Evolutionary conservation across 1,139 yeast species (phyloP).

Genomic region (Blastobotrys illinoisensis): DNA sequence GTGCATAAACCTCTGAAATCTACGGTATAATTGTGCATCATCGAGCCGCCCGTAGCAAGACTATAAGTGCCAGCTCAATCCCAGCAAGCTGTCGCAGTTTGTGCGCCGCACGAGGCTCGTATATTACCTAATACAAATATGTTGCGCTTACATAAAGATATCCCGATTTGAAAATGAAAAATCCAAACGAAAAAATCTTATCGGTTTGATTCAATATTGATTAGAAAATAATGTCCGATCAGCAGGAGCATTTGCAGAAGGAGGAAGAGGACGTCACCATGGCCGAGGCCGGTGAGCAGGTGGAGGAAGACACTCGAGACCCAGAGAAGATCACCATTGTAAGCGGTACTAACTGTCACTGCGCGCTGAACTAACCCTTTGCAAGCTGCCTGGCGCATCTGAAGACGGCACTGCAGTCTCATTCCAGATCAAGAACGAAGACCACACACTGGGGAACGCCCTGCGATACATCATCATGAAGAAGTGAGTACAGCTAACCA

Average conservation of each 20-base stretch:
- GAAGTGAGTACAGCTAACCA: conserved; percentile 41
- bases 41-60: too few species aligned
- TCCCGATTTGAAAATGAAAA: background rate
- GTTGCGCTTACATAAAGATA: background rate
- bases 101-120: background rate
- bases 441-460: conserved; percentile 93
- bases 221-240: background rate
- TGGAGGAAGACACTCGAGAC: conserved; percentile 17
- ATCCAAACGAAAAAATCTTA: background rate
- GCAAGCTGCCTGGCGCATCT: conserved; percentile 78
- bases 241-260: background rate
- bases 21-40: too few species aligned
- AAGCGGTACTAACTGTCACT: conserved; percentile 12
- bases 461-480: conserved; percentile 92
- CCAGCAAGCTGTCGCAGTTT: too few species aligned
- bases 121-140: background rate
- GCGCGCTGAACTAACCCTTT: conserved; percentile 8
- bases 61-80: too few species aligned
- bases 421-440: conserved; percentile 87
- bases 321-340: conserved; percentile 29
- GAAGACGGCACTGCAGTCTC: conserved; percentile 95
- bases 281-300: conserved; percentile 13
- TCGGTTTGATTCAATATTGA: background rate
- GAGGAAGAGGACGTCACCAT: conserved; percentile 19
- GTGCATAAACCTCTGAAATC: too few species aligned